Percentiles rank a stretch among this genome's conserved stretches.
These are phyloP conservation scores for Tympanopsis confertula DNA, from an alignment of 2,329 filamentous ascomycete species.

Conservation along the genomic window DNA sequence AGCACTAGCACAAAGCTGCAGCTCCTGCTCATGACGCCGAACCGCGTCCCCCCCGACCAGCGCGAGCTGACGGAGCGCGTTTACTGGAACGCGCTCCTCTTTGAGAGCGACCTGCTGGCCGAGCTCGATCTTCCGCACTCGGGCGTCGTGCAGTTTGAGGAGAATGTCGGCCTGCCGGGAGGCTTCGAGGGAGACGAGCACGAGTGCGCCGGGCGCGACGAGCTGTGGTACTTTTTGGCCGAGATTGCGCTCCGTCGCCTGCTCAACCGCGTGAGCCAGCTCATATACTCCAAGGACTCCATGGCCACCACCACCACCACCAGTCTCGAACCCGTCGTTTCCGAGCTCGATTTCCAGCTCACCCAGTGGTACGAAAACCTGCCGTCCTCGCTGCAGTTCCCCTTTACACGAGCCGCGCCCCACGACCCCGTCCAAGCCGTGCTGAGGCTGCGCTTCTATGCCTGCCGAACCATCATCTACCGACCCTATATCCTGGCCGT, in stretches of 20 bases:
- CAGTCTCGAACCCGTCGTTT: constrained; percentile 65
- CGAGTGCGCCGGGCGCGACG: constrained; percentile 52
- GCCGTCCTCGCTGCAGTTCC: constrained; percentile 65
- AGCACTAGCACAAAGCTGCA: constrained; percentile 75
- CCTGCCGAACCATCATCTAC: constrained; percentile 78
- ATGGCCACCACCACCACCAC: constrained; percentile 60
- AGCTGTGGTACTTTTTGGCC: constrained; percentile 77
- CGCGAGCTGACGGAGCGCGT: constrained; percentile 66
- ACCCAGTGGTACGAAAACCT: constrained; percentile 77
- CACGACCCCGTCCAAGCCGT: constrained; percentile 70
- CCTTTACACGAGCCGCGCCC: constrained; percentile 55
- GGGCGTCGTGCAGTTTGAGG: constrained; percentile 72
- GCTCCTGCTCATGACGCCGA: constrained; percentile 63
- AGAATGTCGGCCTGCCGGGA: constrained; percentile 66
- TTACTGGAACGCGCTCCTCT: constrained; percentile 74
- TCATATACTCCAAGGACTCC: constrained; percentile 67
- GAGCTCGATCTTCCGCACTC: constrained; percentile 75
- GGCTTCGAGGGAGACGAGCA: constrained; percentile 57
- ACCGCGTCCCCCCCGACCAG: constrained; percentile 57
- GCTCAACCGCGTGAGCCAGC: constrained; percentile 67
- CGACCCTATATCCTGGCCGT: constrained; percentile 73
- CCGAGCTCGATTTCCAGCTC: constrained; percentile 71
- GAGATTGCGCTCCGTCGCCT: constrained; percentile 70
- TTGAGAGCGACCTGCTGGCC: constrained; percentile 69
- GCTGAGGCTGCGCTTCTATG: constrained; percentile 68